Base-by-base conservation (phyloP, 257 asterid genomes). In the Solanum peruvianum region DNA sequence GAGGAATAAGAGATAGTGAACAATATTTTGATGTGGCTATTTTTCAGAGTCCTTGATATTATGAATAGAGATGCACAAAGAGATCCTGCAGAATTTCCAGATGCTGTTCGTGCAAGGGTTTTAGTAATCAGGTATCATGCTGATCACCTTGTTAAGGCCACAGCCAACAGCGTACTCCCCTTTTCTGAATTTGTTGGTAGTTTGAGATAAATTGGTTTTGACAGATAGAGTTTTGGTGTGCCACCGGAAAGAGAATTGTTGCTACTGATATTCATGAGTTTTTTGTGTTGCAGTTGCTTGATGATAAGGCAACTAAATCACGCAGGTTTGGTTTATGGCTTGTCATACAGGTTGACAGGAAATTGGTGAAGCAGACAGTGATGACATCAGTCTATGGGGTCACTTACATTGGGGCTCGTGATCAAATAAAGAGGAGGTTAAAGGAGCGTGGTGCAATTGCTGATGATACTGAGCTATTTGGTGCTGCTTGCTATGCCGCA, bases 311-410 rank as follows among this genome's bases (percentile, higher is more conserved):
- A 75, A 41, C 82, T 75, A 75, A 75, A 12, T 41, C 58, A 76
- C 58, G 42, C 23, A 75, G 58, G 83, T n/a, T 41, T 6, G 21
- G 35, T 33, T 66, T 58, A 47, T 86, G 87, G 85, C 84, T 70
- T 84, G 88, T 62, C 91, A 62, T 89, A 87, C 89, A 97, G 99
- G 99, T 97, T 89, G 99, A 97, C 88, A 90, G 99, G 89, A 95
- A 97, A 93, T 88, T 97, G 94, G 99, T 97, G 89, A 97, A 97
- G 94, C 99, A 97, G 91, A 95, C 99, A 3, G 99, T 97, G 86
- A 97, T 97, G 99, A 97, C 99, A 89, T 97, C 99, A 84, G 99
- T 97, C 76, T 97, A 97, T 91, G 99, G 99, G 75, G 99, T 97
- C 87, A 97, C 99, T n/a, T 95, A 93, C 87, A 90, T 94, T 90